Evolutionary conservation across 139 green algal species (phyloP), one percentile per base, ranked within the genome.

Genomic region (Tetradesmus obliquus): DNA sequence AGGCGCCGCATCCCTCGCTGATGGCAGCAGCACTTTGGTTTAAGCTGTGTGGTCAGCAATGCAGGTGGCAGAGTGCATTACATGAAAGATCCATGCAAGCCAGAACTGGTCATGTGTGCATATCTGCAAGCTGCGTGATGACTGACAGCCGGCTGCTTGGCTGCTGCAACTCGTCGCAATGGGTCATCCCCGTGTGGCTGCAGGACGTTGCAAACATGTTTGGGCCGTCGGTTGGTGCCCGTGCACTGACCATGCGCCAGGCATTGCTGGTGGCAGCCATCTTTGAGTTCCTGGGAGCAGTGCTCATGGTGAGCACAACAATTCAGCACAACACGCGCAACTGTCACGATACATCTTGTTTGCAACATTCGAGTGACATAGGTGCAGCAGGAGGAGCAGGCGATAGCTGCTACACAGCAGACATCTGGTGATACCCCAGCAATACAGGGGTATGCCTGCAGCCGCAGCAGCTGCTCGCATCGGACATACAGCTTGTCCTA

Each of bases 201-300:
- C 93, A 95, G 57, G 93, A 95, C 58, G 87, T 95, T 15, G 93
- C 91, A 32, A 95, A 95, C 84, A 90, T 90, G 32, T 95, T 95
- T 76, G 91, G 82, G 15, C 88, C 93, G 3, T 95, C 93, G 0
- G 92, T 95, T 12, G 93, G 93, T 1, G 76, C 91, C 54, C 90
- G 91, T 55, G 89, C 93, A 62, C 55, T 95, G 2, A 94, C 93
- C 57, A 84, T 95, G 55, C 71, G 66, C 57, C 89, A 93, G 60
- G 93, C 93, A 15, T 3, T 95, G 53, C 13, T 93, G 79, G 93
- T 94, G 32, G 93, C 91, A 15, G 81, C 55, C 20, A 88, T 95
- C 19, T 95, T 94, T 85, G 94, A 96, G 91, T 94, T 96, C 57
- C 55, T 72, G n/a, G 91, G 90, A 8, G 84, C 89, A 22, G 88